A percentile compares a stretch with the other conserved stretches of the same genome.
phyloP scores from a whole-genome alignment of 2,329 filamentous ascomycete genomes.

The Grosmannia serpens region DNA sequence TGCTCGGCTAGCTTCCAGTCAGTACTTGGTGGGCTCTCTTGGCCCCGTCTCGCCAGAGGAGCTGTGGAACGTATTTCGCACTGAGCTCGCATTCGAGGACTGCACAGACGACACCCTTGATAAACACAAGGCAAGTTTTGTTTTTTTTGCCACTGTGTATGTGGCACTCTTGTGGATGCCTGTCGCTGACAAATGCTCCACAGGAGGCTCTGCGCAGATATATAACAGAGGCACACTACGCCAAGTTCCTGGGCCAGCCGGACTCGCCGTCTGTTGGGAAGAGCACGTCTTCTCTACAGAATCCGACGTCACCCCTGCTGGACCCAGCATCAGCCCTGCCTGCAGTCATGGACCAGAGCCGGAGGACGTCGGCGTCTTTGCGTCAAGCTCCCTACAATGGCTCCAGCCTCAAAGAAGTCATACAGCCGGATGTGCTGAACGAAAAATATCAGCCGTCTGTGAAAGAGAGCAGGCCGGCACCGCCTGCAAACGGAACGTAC shows the following conservation, averaged over 20 bases:
- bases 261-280: neutral
- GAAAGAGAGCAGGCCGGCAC: constrained; percentile 14
- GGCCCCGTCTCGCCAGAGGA: constrained; percentile 27
- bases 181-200: neutral
- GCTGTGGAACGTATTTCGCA: constrained; percentile 46
- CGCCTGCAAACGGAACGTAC: neutral
- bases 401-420: constrained; percentile 23
- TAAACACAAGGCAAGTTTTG: constrained; percentile 40
- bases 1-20: constrained; percentile 31
- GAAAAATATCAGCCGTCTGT: constrained; percentile 30
- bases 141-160: neutral
- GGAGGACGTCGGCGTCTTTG: constrained; percentile 20
- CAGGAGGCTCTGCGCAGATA: neutral
- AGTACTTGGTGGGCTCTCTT: constrained; percentile 15
- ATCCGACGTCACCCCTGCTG: neutral
- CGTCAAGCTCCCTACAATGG: constrained; percentile 12
- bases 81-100: constrained; percentile 46
- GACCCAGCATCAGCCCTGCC: constrained; percentile 33
- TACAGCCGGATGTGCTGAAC: constrained; percentile 23
- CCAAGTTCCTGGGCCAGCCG: neutral
- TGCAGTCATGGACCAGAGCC: constrained; percentile 29
- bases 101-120: constrained; percentile 43
- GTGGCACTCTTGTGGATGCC: too few species aligned
- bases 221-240: neutral
- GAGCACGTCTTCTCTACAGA: neutral